Evolutionary conservation across 805 yeast genomes (phyloP), one percentile per base, ranked within the genome.

Genomic region (Candida insectalens): DNA sequence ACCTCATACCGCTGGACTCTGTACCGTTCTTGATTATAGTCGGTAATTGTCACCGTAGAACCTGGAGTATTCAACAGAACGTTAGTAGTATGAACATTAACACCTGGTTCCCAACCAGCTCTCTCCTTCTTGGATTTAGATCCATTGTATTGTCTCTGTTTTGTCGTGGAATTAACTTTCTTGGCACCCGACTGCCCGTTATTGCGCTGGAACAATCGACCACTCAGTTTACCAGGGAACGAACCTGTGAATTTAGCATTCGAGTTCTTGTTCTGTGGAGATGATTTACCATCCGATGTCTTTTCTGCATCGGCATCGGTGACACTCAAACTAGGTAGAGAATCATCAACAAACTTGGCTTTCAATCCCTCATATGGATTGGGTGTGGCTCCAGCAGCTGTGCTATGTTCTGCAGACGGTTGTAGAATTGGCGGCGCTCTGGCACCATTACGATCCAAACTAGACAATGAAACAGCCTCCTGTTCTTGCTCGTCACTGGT

Each of bases 91-190:
- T 61, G 49, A 22, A 70, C 58, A 44, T 74, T 69, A 19, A 73
- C 62, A 14, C 81, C 81, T 0, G 81, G 80, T 43, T 74, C 81
- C 70, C 74, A 69, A 17, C 67, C 72, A 4, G 71, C 62, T 30
- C 68, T 46, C 32, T 55, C 60, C 27, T 64, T 55, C 14, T 63
- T 62, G 18, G 53, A 50, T 8, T 57, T 51, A n/a, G 65, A 50
- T 5, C 63, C 65, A 3, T 43, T 40, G 38, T 63, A 65, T 25
- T 46, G 52, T 25, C 63, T 42, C n/a, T n/a, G n/a, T n/a, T n/a
- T n/a, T n/a, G n/a, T n/a, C n/a, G n/a, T n/a, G n/a, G n/a, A 15
- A 6, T 17, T 17, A 6, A 8, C 6, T 7, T 25, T 15, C 18
- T 19, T 5, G 21, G 14, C 2, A 17, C 10, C 10, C 16, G 20